A percentile compares a stretch with the other conserved stretches of the same genome.
phyloP scores from a whole-genome alignment of 768 basidiomycete genomes.

The Boletus reticulatus region DNA sequence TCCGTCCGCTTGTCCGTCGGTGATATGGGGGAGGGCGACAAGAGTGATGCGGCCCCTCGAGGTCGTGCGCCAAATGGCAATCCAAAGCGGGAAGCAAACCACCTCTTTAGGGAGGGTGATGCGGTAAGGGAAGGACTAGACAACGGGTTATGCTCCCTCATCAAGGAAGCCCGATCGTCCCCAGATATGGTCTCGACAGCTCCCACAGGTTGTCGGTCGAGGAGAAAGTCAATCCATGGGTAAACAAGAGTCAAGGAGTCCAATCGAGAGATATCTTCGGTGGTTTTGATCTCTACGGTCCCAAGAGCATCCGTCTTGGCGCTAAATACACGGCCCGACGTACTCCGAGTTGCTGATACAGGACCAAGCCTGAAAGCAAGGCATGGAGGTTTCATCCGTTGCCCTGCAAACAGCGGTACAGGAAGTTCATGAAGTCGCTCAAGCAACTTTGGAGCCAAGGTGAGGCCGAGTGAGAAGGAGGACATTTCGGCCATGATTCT shows the following conservation, averaged over 20 bases:
- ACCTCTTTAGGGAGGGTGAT: background rate
- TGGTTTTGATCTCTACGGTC: background rate
- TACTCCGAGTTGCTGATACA: background rate
- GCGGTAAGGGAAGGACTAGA: background rate
- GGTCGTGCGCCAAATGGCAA: background rate
- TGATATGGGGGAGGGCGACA: background rate
- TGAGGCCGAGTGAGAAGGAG: no score
- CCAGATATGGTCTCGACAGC: background rate
- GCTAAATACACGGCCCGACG: background rate
- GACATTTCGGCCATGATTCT: no score
- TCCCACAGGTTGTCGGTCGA: background rate
- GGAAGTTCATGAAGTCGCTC: background rate
- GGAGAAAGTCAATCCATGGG: constrained; percentile 10
- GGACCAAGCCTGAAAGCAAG: background rate
- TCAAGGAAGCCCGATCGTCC: background rate
- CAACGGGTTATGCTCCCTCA: background rate
- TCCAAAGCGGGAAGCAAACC: background rate
- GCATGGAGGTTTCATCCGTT: constrained; percentile 6
- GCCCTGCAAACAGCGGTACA: background rate
- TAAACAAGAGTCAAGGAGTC: background rate
- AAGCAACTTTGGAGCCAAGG: no score
- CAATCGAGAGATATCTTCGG: background rate
- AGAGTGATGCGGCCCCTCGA: background rate
- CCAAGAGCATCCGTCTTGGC: background rate
- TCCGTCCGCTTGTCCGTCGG: background rate